phyloP scores from a whole-genome alignment of 129 eudicot genomes.

The Flaveria sonorensis region DNA sequence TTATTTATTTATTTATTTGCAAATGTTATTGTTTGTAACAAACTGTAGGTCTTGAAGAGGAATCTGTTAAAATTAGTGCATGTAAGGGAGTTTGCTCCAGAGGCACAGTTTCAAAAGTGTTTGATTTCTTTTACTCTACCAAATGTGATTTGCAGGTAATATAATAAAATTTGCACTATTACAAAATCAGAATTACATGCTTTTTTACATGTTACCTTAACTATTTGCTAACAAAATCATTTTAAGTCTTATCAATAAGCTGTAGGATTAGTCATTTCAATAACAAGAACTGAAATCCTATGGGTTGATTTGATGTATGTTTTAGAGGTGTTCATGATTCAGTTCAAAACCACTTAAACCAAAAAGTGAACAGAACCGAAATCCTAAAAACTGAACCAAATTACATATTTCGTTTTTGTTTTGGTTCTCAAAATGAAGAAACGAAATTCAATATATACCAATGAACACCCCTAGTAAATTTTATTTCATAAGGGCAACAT shows the following conservation, averaged over 20 bases:
- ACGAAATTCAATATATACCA: too few species aligned
- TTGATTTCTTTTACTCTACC: slow-evolving; percentile 63
- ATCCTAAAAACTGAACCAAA: too few species aligned
- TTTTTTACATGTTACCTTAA: not conserved
- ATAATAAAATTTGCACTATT: not conserved
- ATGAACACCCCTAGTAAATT: too few species aligned
- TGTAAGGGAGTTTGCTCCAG: slow-evolving; percentile 92
- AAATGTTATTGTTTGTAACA: not conserved
- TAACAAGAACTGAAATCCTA: too few species aligned
- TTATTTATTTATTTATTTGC: not conserved
- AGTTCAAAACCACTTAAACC: too few species aligned
- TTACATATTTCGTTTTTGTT: too few species aligned
- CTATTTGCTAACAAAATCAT: not conserved
- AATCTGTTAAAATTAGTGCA: slow-evolving; percentile 66
- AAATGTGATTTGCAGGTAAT: slow-evolving; percentile 95
- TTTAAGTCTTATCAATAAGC: not conserved
- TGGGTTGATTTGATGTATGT: not conserved
- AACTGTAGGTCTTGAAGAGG: slow-evolving; percentile 72
- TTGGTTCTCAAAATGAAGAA: too few species aligned
- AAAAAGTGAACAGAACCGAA: too few species aligned
- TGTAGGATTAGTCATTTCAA: not conserved
- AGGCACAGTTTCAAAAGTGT: slow-evolving; percentile 69
- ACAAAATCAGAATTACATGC: not conserved
- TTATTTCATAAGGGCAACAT: not conserved
- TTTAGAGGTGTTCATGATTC: not conserved